phyloP scores from a whole-genome alignment of 768 basidiomycete species.

The Gloeostereum incarnatum region DNA sequence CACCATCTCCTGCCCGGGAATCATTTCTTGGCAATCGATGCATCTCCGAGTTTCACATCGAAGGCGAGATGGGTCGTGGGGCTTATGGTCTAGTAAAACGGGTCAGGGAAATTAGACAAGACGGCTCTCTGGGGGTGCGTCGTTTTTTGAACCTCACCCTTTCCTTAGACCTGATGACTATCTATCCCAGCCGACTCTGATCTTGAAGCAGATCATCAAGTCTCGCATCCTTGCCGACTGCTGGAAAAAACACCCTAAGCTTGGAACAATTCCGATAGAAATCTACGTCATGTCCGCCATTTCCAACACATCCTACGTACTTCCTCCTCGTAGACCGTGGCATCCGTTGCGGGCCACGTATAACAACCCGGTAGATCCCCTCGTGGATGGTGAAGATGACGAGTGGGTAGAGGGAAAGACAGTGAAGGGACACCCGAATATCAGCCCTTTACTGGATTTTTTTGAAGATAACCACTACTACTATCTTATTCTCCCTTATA shows the following conservation, averaged over 20 bases:
- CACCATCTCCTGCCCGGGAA: slow-evolving; percentile 49
- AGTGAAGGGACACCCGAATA: slow-evolving; percentile 89
- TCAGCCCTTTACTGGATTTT: slow-evolving; percentile 91
- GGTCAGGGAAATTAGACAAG: slow-evolving; percentile 65
- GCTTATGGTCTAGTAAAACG: slow-evolving; percentile 95
- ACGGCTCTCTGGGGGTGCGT: slow-evolving; percentile 81
- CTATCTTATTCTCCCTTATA: slow-evolving; percentile 83
- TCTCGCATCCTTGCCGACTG: slow-evolving; percentile 97
- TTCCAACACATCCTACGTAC: slow-evolving; percentile 69
- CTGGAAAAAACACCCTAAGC: slow-evolving; percentile 94
- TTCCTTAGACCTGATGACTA: neutral
- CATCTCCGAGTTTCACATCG: slow-evolving; percentile 80
- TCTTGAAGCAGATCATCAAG: slow-evolving; percentile 98
- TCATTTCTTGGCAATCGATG: slow-evolving; percentile 53
- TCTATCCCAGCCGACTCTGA: slow-evolving; percentile 61
- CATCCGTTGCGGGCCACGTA: slow-evolving; percentile 51
- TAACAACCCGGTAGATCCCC: slow-evolving; percentile 13
- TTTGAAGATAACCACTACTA: slow-evolving; percentile 97
- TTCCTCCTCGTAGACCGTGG: slow-evolving; percentile 79
- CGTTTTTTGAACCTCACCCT: slow-evolving; percentile 9
- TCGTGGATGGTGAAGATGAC: slow-evolving; percentile 15
- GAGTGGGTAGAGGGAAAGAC: slow-evolving; percentile 63
- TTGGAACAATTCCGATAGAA: slow-evolving; percentile 97
- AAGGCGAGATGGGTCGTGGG: slow-evolving; percentile 85
- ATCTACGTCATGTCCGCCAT: slow-evolving; percentile 91